Conservation (phyloP, 345 rosid genomes). For the Psidium friedrichsthalianum region DNA sequence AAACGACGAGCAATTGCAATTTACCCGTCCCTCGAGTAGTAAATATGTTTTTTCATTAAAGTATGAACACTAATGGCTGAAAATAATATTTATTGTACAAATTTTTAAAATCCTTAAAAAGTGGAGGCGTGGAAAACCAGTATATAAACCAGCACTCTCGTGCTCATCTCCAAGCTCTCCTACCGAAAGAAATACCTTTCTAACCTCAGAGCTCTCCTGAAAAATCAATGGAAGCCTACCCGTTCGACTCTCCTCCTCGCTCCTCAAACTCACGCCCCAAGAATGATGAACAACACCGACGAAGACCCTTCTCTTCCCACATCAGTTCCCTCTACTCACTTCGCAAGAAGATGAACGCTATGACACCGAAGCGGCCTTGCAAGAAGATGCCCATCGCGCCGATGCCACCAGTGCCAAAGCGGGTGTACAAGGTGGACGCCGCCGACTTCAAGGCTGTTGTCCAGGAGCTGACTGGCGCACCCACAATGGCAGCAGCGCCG, state of each 20-base stretch:
- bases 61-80: background rate
- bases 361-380: background rate
- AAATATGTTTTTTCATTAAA: background rate
- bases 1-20: background rate
- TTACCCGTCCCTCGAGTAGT: background rate
- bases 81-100: background rate
- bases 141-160: background rate
- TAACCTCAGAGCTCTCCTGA: background rate
- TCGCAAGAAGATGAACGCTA: slow-evolving; percentile 18
- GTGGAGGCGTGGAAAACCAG: background rate
- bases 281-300: background rate
- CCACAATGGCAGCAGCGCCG: background rate
- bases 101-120: background rate
- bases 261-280: background rate
- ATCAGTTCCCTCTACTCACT: background rate
- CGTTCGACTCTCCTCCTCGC: background rate
- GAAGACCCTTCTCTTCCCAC: slow-evolving; percentile 10
- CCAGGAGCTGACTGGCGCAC: background rate
- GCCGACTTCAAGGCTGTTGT: background rate
- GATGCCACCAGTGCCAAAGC: background rate
- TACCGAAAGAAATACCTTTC: background rate
- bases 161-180: background rate
- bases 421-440: background rate
- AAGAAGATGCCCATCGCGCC: background rate
- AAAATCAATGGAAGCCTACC: background rate